phyloP scores from a whole-genome alignment of 495 filamentous ascomycete species.

The Pyronema omphalodes region DNA sequence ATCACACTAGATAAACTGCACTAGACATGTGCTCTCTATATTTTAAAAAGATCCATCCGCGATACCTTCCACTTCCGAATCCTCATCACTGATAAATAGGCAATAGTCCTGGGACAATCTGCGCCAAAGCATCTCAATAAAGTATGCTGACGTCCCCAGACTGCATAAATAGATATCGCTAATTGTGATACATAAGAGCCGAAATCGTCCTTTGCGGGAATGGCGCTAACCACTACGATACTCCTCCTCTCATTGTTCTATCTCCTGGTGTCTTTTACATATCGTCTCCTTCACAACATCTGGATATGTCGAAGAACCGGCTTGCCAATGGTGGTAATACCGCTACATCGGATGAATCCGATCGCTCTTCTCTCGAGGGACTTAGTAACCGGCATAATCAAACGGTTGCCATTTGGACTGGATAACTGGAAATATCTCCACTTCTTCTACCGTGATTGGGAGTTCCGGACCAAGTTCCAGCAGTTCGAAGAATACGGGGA shows the following conservation, averaged over 20 bases:
- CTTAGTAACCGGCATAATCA: slow-evolving; percentile 4
- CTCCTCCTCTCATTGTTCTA: background rate
- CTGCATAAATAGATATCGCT: too few species aligned
- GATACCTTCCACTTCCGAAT: too few species aligned
- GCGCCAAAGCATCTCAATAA: too few species aligned
- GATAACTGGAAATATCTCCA: slow-evolving; percentile 8
- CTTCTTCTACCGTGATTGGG: background rate
- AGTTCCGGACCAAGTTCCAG: background rate
- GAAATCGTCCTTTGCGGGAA: too few species aligned
- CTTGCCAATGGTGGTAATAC: slow-evolving; percentile 8
- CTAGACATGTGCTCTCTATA: too few species aligned
- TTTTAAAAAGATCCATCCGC: too few species aligned
- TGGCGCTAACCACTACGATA: too few species aligned
- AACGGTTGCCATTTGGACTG: slow-evolving; percentile 9
- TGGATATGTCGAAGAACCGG: slow-evolving; percentile 5
- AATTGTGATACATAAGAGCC: too few species aligned
- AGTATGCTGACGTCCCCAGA: too few species aligned
- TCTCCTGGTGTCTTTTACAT: background rate
- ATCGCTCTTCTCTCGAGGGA: slow-evolving; percentile 1
- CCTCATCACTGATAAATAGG: too few species aligned
- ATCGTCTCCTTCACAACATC: slow-evolving; percentile 5
- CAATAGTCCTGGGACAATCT: too few species aligned
- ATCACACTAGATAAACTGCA: too few species aligned
- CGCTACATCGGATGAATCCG: slow-evolving; percentile 2
- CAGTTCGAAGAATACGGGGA: background rate